Base-by-base conservation (phyloP, 2,329 filamentous ascomycete species). In the Gaeumannomyces tritici region DNA sequence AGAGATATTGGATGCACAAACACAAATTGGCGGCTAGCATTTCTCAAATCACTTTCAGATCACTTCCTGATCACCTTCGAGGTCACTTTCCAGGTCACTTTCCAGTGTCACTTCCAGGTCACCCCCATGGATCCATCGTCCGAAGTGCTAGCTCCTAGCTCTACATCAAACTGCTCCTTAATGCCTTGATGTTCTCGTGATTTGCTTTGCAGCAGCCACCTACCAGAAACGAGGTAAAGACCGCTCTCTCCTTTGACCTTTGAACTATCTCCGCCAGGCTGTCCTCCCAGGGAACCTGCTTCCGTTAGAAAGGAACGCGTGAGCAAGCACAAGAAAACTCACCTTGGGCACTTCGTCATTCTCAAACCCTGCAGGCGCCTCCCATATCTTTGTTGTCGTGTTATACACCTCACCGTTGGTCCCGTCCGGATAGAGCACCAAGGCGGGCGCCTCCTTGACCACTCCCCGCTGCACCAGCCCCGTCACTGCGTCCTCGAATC, bases 381-480 rank as follows among this genome's bases (percentile, higher is more conserved):
- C 81, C 87, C 87, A 90, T 61, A 73, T 75, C 68, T 88, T 82
- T 8, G 83, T 86, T 0, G 72, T 73, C 1, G 86, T 87, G 70
- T 89, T 83, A 72, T 89, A 89, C 0, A 86, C 79, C 72, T 89
- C 84, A 0, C 85, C 85, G 58, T 85, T 86, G 1, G 87, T 89
- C 0, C 87, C 87, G 70, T 90, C 87, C 0, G 87, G 87, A 70
- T 89, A 89, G 24, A 89, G 67, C 5, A 89, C 81, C 61, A 89
- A 71, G 26, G 76, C 77, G 1, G 85, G 85, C 75, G 77, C 80
- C 7, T 70, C 68, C 0, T 64, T 26, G 1, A 78, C 61, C 18
- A 72, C 67, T 0, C 75, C 74, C 4, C 70, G 66, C 4, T 68
- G 61, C 1, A 78, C 62, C 66, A 83, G 61, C n/a, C 63, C 65